Conservation (phyloP, 2,329 filamentous ascomycete species). For the Colletotrichum plurivorum region DNA sequence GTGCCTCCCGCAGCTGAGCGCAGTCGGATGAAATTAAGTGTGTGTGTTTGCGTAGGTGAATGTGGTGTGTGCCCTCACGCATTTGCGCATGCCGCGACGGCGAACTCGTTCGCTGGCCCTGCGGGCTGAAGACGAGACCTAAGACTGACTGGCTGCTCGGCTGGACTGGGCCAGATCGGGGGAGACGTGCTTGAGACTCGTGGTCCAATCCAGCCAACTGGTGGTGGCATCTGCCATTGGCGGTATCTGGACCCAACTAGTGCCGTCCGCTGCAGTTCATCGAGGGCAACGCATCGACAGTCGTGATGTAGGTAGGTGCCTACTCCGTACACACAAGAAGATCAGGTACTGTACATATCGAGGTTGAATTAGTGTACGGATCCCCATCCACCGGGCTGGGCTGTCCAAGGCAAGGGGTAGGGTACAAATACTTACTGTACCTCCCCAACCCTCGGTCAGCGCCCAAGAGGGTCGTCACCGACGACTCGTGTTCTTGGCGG, state of each 20-base stretch:
- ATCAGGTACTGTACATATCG: too few species aligned
- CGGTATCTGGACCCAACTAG: background rate
- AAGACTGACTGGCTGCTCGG: conserved; percentile 31
- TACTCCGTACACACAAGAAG: too few species aligned
- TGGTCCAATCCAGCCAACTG: conserved; percentile 7
- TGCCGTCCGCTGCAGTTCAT: background rate
- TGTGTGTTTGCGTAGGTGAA: conserved; percentile 6
- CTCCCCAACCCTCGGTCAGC: background rate
- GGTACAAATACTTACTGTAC: too few species aligned
- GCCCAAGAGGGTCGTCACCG: background rate
- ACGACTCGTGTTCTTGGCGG: conserved; percentile 7
- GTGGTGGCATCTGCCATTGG: background rate
- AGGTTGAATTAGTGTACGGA: too few species aligned
- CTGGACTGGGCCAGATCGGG: conserved; percentile 32
- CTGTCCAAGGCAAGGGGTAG: too few species aligned
- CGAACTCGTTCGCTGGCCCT: conserved; percentile 13
- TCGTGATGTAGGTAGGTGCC: background rate
- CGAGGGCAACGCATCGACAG: background rate
- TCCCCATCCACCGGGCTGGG: too few species aligned
- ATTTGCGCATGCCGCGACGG: conserved; percentile 30
- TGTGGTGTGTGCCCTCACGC: conserved; percentile 18
- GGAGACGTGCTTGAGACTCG: conserved; percentile 9
- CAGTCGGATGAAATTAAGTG: conserved; percentile 10
- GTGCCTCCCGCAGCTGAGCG: conserved; percentile 23
- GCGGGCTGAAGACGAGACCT: background rate